These are phyloP conservation scores for Ophiostoma australiae DNA, from an alignment of 2,329 filamentous ascomycete species.

Conservation along the genomic window DNA sequence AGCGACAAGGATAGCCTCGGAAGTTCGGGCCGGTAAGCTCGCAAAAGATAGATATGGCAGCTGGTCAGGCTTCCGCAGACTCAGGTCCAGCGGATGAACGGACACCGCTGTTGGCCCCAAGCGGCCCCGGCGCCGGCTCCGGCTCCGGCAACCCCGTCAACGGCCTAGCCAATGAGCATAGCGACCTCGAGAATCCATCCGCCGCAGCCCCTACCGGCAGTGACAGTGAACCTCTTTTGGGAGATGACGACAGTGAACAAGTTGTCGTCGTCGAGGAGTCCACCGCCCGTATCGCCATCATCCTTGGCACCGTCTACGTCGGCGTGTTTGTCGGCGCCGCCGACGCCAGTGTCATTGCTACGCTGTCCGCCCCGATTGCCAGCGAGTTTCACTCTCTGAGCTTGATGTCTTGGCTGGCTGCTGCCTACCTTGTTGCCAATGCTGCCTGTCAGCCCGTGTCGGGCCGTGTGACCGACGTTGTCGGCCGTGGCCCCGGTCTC, in stretches of 20 bases:
- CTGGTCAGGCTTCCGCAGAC: neutral
- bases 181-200: neutral
- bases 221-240: neutral
- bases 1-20: neutral
- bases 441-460: conserved; percentile 81
- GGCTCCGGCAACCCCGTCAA: neutral
- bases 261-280: conserved; percentile 46
- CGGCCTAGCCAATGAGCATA: neutral
- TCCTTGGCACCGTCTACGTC: conserved; percentile 52
- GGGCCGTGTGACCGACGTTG: conserved; percentile 83
- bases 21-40: neutral
- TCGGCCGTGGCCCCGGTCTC: conserved; percentile 71
- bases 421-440: conserved; percentile 82
- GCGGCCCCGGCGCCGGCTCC: neutral
- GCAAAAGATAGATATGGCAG: neutral
- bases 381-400: conserved; percentile 76
- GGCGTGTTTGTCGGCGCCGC: conserved; percentile 61
- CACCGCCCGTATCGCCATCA: conserved; percentile 47
- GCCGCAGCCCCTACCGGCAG: neutral
- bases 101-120: conserved; percentile 18
- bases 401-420: conserved; percentile 80
- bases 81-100: conserved; percentile 11
- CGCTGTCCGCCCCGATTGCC: conserved; percentile 76
- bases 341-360: conserved; percentile 81
- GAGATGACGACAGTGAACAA: conserved; percentile 35